Evolutionary conservation across 129 eudicot species (phyloP).

Genomic region (Lactuca saligna): DNA sequence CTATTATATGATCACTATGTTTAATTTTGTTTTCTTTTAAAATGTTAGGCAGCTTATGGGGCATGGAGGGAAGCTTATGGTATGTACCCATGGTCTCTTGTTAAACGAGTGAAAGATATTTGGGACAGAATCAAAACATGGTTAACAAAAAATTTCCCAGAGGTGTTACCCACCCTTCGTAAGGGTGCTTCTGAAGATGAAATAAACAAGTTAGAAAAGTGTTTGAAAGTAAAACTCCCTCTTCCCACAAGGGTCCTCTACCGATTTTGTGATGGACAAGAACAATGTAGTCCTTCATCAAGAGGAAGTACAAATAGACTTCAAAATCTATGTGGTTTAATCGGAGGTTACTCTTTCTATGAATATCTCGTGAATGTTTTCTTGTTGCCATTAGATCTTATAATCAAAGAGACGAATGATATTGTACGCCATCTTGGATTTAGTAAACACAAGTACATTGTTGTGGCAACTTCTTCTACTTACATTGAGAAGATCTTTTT

Average conservation of each 20-base stretch:
- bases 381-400: slow-evolving; percentile 54
- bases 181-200: slow-evolving; percentile 81
- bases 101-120: slow-evolving; percentile 54
- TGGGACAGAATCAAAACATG: slow-evolving; percentile 63
- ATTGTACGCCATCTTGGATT: slow-evolving; percentile 32
- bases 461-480: slow-evolving; percentile 58
- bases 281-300: slow-evolving; percentile 25
- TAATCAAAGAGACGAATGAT: slow-evolving; percentile 37
- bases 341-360: slow-evolving; percentile 79
- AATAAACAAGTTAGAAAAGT: slow-evolving; percentile 48
- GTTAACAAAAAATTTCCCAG: slow-evolving; percentile 63
- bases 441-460: slow-evolving; percentile 35
- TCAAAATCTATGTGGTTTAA: slow-evolving; percentile 51
- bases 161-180: slow-evolving; percentile 57
- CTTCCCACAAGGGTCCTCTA: slow-evolving; percentile 71
- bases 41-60: slow-evolving; percentile 60
- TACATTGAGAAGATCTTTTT: slow-evolving; percentile 56
- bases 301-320: slow-evolving; percentile 13
- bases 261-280: slow-evolving; percentile 87
- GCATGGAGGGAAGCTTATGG: slow-evolving; percentile 68
- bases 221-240: slow-evolving; percentile 66
- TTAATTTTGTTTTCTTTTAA: slow-evolving; percentile 1
- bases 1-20: slow-evolving; percentile 3
- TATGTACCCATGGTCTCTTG: slow-evolving; percentile 83
- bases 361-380: slow-evolving; percentile 58